These are phyloP conservation scores for Cryptococcus sp. DNA, from an alignment of 1,284 basidiomycete genomes.

Conservation along the genomic window DNA sequence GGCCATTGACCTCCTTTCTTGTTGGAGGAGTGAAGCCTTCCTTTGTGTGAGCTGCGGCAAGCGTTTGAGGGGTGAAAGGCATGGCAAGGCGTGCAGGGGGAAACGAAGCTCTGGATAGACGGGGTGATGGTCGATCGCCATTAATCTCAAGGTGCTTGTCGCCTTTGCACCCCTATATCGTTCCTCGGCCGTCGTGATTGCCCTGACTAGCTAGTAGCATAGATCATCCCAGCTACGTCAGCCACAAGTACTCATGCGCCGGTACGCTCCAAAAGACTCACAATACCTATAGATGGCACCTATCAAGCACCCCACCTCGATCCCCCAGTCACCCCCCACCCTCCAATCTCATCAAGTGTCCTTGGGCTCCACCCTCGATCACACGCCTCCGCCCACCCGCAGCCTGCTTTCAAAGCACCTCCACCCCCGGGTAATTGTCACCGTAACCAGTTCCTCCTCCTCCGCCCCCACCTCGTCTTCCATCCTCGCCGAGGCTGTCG, in stretches of 20 bases:
- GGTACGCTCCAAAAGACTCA: neutral
- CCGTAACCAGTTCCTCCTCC: neutral
- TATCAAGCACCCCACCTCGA: constrained; percentile 3
- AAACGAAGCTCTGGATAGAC: neutral
- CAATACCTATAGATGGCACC: constrained; percentile 17
- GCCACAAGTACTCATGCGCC: neutral
- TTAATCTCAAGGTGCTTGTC: neutral
- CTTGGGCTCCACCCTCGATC: neutral
- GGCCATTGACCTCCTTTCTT: too few relatives aligned
- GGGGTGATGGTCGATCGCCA: neutral
- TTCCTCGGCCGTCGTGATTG: neutral
- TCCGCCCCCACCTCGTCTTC: constrained; percentile 1
- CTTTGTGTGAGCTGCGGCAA: neutral
- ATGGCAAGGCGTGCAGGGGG: too few relatives aligned
- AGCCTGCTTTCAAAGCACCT: neutral
- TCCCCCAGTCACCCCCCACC: too few relatives aligned
- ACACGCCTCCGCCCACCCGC: too few relatives aligned
- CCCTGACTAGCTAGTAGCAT: neutral
- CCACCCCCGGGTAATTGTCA: neutral
- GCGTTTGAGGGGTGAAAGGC: neutral
- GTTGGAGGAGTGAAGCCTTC: neutral
- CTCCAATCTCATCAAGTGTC: neutral
- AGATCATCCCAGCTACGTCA: neutral
- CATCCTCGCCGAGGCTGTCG: constrained; percentile 19
- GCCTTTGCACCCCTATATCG: neutral